Evolutionary conservation across 176 grass and related monocot species (phyloP).

Genomic region (Aegilops umbellulata): DNA sequence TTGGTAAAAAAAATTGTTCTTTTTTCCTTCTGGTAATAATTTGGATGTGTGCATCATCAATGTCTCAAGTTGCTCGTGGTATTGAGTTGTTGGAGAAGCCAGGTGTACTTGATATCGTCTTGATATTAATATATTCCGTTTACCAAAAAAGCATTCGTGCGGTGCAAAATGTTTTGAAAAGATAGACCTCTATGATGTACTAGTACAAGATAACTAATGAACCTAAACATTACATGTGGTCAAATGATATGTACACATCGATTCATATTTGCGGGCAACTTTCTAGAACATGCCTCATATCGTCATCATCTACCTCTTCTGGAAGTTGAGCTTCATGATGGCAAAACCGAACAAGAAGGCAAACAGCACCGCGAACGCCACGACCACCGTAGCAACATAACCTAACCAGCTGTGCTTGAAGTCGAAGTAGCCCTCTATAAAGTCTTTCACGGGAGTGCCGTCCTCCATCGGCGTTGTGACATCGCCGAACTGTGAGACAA

Average conservation of each 20-base stretch:
- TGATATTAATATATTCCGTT: no score
- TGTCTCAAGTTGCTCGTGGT: no score
- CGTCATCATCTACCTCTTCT: conserved; percentile 59
- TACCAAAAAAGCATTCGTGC: no score
- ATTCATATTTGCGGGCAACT: not conserved
- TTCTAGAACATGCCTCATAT: not conserved
- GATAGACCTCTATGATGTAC: no score
- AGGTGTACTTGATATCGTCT: no score
- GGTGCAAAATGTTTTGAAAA: no score
- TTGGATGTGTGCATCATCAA: no score
- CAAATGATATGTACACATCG: not conserved
- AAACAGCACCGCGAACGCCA: conserved; percentile 50
- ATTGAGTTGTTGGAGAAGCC: no score
- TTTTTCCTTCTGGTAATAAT: no score
- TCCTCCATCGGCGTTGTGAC: conserved; percentile 28
- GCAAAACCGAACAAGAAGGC: conserved; percentile 65
- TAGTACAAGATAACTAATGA: not conserved
- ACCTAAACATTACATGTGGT: not conserved
- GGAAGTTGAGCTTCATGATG: conserved; percentile 86
- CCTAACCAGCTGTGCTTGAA: conserved; percentile 73
- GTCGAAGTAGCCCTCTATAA: conserved; percentile 57
- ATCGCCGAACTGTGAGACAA: conserved; percentile 78
- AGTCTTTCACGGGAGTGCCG: conserved; percentile 29
- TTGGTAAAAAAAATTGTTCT: no score
- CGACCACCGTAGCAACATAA: conserved; percentile 49